phyloP scores from a whole-genome alignment of 1,284 basidiomycete genomes.

The Sparassis latifolia region DNA sequence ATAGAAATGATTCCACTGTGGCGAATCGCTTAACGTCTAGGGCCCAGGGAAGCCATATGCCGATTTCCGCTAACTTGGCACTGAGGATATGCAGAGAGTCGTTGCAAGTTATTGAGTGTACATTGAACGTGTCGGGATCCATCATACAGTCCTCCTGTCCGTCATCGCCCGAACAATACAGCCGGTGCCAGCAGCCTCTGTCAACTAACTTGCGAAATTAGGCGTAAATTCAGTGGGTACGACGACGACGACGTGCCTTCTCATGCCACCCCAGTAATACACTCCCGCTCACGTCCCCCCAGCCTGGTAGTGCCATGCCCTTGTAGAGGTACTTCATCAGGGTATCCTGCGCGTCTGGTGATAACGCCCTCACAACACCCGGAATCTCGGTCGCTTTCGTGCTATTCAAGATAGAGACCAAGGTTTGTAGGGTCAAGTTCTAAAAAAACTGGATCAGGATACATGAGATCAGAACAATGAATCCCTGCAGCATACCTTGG shows the following conservation, averaged over 20 bases:
- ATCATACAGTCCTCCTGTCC: constrained; percentile 78
- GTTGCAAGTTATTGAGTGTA: too few relatives aligned
- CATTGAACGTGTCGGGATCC: neutral
- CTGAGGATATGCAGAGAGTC: too few relatives aligned
- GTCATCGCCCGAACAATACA: constrained; percentile 98
- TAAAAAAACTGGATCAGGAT: constrained; percentile 24
- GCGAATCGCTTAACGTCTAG: too few relatives aligned
- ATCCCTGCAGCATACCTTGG: constrained; percentile 56
- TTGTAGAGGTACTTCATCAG: constrained; percentile 99
- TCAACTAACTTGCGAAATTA: constrained; percentile 52
- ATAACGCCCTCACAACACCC: constrained; percentile 67
- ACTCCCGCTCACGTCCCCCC: constrained; percentile 82
- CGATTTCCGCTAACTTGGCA: neutral
- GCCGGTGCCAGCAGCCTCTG: constrained; percentile 91
- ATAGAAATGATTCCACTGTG: too few relatives aligned
- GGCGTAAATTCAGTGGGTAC: neutral
- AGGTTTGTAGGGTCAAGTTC: constrained; percentile 73
- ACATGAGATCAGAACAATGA: neutral
- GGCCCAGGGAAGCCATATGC: constrained; percentile 8
- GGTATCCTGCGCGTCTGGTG: constrained; percentile 81
- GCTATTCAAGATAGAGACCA: constrained; percentile 93
- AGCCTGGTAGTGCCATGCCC: constrained; percentile 81
- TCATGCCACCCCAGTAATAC: constrained; percentile 95
- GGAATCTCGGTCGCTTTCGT: constrained; percentile 90
- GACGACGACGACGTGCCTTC: constrained; percentile 54